Evolutionary conservation across 2,329 filamentous ascomycete species (phyloP).

Genomic region (Berkeleyomyces basicola): DNA sequence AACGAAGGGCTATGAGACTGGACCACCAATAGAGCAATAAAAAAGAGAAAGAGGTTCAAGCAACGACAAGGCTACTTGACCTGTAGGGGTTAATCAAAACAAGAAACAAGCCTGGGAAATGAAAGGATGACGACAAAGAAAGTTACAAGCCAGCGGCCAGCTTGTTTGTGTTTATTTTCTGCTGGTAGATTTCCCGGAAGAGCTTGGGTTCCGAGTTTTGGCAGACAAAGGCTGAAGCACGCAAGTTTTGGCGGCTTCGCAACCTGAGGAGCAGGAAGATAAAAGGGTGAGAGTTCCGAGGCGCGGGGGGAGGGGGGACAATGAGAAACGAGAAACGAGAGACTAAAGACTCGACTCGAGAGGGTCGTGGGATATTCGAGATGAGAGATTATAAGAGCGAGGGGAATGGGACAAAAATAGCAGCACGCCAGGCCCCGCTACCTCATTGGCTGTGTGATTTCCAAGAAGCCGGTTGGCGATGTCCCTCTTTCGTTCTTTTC

Average conservation of each 20-base stretch:
- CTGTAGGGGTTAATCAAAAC: neutral
- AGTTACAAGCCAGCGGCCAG: neutral
- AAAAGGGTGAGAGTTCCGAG: neutral
- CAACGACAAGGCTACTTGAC: neutral
- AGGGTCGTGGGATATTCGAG: neutral
- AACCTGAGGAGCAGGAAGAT: neutral
- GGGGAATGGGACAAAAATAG: neutral
- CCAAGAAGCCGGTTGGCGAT: neutral
- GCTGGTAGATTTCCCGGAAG: neutral
- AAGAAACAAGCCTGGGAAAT: neutral
- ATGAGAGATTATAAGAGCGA: neutral
- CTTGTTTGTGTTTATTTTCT: neutral
- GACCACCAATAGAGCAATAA: neutral
- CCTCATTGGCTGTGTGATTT: neutral
- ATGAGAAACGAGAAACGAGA: neutral
- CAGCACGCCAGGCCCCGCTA: neutral
- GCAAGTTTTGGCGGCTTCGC: neutral
- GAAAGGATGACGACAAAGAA: conserved; percentile 2
- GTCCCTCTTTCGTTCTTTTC: neutral
- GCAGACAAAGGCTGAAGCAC: neutral
- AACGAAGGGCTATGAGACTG: no score
- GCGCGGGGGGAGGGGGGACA: neutral
- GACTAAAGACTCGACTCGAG: neutral
- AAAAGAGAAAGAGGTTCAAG: neutral
- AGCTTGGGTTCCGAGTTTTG: neutral